Base-by-base conservation (phyloP, 2,329 filamentous ascomycete species). In the Sphaerulina vaccinii region DNA sequence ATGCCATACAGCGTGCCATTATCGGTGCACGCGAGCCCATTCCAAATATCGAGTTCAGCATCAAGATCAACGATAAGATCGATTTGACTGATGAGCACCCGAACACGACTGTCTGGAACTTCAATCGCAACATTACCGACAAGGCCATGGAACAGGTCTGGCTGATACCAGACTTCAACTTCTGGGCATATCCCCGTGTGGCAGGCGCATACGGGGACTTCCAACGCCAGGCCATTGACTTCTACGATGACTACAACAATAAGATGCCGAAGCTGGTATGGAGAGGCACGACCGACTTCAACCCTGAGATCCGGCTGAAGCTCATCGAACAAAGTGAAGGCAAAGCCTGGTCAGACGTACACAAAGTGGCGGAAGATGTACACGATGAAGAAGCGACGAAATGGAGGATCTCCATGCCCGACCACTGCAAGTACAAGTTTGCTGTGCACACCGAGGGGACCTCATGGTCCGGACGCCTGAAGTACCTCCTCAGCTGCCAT, bases 81-180 rank as follows among this genome's bases (percentile, higher is more conserved):
- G 56, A 54, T 32, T 47, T 62, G 49, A 60, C 57, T 21, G 54
- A 59, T 7, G 53, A 57, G n/a, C 51, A 57, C 23, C 57, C 60
- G 1, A 56, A 64, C 46, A 61, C 52, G 13, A 73, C 22, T 42
- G 74, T 75, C 33, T 77, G 75, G 75, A 69, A 71, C 5, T 78
- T 58, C 57, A 61, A 55, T 45, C 60, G 58, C 41, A 54, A 58
- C 46, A 61, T 59, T 8, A 48, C 41, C 22, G 58, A 64, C 70
- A 45, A 68, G 62, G 22, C 68, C 7, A 66, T 69, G 54, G 59
- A 64, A 32, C 60, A 63, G 29, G 55, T 65, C 32, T 79, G 77
- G 77, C 64, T 79, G 16, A 78, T 79, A 64, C 77, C 77, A 0
- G 77, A 80, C 57, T 80, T 79, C 57, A 77, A 75, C 27, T 79